These are phyloP conservation scores for Striga hermonthica DNA, from an alignment of 305 asterid species.

Conservation along the genomic window DNA sequence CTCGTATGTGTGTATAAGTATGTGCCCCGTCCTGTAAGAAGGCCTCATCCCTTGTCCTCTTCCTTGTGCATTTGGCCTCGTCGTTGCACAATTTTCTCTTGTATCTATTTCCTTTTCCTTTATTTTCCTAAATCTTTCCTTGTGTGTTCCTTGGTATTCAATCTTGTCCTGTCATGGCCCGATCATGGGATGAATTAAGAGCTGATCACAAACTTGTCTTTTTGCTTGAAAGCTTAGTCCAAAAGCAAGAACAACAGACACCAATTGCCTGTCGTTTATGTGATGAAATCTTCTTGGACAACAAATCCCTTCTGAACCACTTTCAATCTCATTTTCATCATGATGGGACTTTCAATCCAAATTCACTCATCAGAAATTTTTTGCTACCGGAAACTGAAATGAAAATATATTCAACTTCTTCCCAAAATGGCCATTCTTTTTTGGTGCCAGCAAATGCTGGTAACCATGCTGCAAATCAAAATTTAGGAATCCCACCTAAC, in stretches of 20 bases:
- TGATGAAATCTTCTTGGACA: conserved; percentile 24
- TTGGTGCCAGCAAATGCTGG: conserved; percentile 6
- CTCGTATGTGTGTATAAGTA: conserved; percentile 26
- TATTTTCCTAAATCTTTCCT: background rate
- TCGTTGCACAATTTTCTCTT: background rate
- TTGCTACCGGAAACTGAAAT: conserved; percentile 4
- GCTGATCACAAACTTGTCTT: conserved; percentile 24
- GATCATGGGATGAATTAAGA: conserved; percentile 28
- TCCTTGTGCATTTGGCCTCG: background rate
- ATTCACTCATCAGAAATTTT: conserved; percentile 7
- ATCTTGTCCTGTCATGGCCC: conserved; percentile 24
- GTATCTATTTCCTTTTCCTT: background rate
- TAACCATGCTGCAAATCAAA: conserved; percentile 13
- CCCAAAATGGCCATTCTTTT: conserved; percentile 5
- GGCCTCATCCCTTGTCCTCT: conserved; percentile 23
- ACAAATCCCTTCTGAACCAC: conserved; percentile 28
- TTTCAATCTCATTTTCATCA: conserved; percentile 27
- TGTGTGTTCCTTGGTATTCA: no score
- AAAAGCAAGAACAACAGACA: conserved; percentile 3
- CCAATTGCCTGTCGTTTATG: conserved; percentile 34
- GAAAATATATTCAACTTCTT: conserved; percentile 8
- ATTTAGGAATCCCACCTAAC: background rate
- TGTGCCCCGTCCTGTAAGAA: conserved; percentile 11
- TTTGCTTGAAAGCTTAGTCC: conserved; percentile 20
- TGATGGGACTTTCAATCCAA: conserved; percentile 16